Base-by-base conservation (phyloP, 2,329 filamentous ascomycete genomes). In the Meredithiella fracta region DNA sequence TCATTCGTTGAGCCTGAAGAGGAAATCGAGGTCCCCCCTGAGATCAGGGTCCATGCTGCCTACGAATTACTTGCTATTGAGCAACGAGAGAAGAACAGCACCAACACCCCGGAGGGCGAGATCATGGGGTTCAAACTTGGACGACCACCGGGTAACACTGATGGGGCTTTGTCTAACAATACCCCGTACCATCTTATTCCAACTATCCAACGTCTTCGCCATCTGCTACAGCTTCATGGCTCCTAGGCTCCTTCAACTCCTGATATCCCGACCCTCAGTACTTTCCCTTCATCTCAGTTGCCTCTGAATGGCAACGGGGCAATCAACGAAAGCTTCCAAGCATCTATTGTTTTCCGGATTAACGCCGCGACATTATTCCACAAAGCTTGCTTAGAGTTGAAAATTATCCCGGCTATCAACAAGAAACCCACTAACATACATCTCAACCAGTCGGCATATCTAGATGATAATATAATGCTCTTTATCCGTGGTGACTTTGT, bases 1-100 rank as follows among this genome's bases (percentile, higher is more conserved):
- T 55, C 53, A 3, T 58, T 58, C 51, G 42, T 42, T 34, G 57
- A 58, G 26, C 57, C 57, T 2, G 57, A 58, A 3, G 31, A 42
- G 7, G 53, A 58, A 8, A 56, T 58, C 23, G 22, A 37, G 11
- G 53, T 58, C 8, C 51, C 53, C 8, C 42, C 34, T 4, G 57
- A 58, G 20, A 47, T 56, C n/a, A 51, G 17, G 22, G 47, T 42
- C 20, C 50, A 40, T 9, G 23, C 38, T 15, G 34, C n/a, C 4
- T 17, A 52, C 29, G 29, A 52, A 17, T 20, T 52, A 17, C n/a
- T 34, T n/a, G 50, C 31, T n/a, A 52, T 52, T 26, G 56, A 54
- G 20, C 29, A 50, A 9, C 31, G 51, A 4, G 56, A 58, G 38
- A 54, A 22, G 31, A 54, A 51, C 17, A 49, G 54, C 22, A 17